Evolutionary conservation across 768 basidiomycete species (phyloP), one percentile per base, ranked within the genome.

Genomic region (Rickenella mellea): DNA sequence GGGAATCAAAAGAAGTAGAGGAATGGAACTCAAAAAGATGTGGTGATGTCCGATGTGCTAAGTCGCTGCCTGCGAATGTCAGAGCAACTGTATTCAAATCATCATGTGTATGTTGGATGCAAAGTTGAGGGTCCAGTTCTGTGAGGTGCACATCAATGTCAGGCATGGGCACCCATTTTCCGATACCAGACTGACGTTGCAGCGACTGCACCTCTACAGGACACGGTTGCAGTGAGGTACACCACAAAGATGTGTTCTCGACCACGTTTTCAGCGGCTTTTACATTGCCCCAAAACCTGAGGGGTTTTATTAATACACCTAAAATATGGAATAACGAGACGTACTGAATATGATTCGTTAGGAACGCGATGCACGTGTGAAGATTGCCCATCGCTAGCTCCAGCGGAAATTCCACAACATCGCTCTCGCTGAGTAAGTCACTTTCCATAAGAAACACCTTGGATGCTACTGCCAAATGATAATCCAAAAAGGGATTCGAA

Each of bases 231-330:
- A 36, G 19, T 36, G 33, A 22, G 33, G 19, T 19, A 9, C 19
- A 19, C 33, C 33, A 36, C 2, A 36, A 17, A 15, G 33, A 19
- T 7, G 19, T 22, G 24, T 22, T 19, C 33, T 36, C 33, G 19
- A 36, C 33, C 19, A 19, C 24, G 19, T 19, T 36, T 17, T 22
- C 19, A 17, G 24, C 24, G 33, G 19, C 24, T 10, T 22, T 36
- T 19, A 36, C 33, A 36, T 36, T 36, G 19, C 33, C 33, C 33
- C 33, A 36, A 22, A 36, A n/a, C n/a, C n/a, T n/a, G n/a, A n/a
- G n/a, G n/a, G 24, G 7, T 22, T 36, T 11, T 17, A 15, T 36
- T 3, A 17, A 10, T 3, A 17, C 10, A 19, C 3, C 6, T 17
- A 22, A 11, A 17, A 19, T 17, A 36, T 36, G 5, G 15, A 2